Conservation (phyloP, 352 stramenopile genomes). For the Globisporangium barbulae region DNA sequence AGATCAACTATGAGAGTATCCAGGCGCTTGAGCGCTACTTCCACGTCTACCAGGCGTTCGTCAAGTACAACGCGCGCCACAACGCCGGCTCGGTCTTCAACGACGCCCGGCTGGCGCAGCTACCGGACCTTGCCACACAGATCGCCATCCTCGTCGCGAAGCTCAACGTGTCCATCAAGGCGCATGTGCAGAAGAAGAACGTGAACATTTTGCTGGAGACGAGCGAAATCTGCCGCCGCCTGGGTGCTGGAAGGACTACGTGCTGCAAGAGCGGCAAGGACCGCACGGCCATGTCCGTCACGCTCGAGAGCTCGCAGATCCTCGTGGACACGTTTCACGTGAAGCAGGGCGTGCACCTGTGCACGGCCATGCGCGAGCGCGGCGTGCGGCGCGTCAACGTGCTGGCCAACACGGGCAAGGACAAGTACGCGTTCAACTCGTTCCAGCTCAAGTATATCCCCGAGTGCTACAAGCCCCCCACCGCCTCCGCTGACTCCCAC, state of each 20-base stretch:
- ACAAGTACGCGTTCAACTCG: slow-evolving; percentile 97
- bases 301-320: slow-evolving; percentile 93
- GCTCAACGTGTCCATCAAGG: slow-evolving; percentile 50
- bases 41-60: slow-evolving; percentile 66
- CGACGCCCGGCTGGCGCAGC: slow-evolving; percentile 26
- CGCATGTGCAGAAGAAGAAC: slow-evolving; percentile 81
- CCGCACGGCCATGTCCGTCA: slow-evolving; percentile 97
- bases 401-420: slow-evolving; percentile 83
- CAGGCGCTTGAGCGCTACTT: slow-evolving; percentile 73
- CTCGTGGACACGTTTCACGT: slow-evolving; percentile 87
- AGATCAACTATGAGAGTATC: slow-evolving; percentile 80
- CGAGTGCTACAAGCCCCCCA: slow-evolving; percentile 88
- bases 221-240: slow-evolving; percentile 83
- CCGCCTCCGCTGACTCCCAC: slow-evolving; percentile 73
- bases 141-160: slow-evolving; percentile 54
- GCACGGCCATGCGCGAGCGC: slow-evolving; percentile 83
- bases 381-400: slow-evolving; percentile 84
- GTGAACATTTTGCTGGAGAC: slow-evolving; percentile 86
- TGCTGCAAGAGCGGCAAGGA: slow-evolving; percentile 99
- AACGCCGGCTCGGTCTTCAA: slow-evolving; percentile 14
- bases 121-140: slow-evolving; percentile 54
- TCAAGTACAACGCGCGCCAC: slow-evolving; percentile 29
- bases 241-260: slow-evolving; percentile 90
- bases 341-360: slow-evolving; percentile 81
- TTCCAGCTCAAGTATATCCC: slow-evolving; percentile 98